Base-by-base conservation (phyloP, 1,139 yeast genomes). In the Geotrichum aggregatum region DNA sequence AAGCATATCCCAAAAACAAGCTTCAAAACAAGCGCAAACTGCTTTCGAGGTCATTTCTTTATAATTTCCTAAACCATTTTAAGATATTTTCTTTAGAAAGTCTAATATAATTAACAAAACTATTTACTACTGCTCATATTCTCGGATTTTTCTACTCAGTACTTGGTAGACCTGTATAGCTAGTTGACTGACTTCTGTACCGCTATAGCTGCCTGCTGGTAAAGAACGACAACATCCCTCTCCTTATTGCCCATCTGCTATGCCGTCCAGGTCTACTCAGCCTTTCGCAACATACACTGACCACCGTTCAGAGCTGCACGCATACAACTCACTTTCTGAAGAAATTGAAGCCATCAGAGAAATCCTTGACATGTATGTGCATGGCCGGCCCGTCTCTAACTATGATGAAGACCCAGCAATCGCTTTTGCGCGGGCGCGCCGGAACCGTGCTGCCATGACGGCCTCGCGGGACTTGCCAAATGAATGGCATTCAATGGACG, bases 361-460 rank as follows among this genome's bases (percentile, higher is more conserved):
- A 10, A 16, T 30, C 8, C 18, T 41, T 8, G 35, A 41, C 35
- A 41, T 41, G 44, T 41, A 41, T 16, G 44, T 41, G n/a, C 14
- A 41, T 35, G 35, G 35, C 6, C 44, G 44, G 8, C 44, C 35
- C 4, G 35, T 41, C 22, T 41, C 44, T 7, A 28, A 14, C 35
- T 19, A 26, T 8, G 44, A 41, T 11, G 44, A 41, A 13, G 44
- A 41, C 35, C 3, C 11, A 5, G 34, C 36, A 14, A n/a, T 8
- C 36, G 36, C 5, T 8, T 8, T 5, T 5, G 28, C 5, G 8
- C 28, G 28, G 5, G 28, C 8, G 8, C 28, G 28, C 28, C 28
- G 28, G 5, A 24, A 24, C 8, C 28, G 28, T 24, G 28, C 28
- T n/a, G n/a, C n/a, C n/a, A n/a, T n/a, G n/a, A n/a, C n/a, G n/a